These are phyloP conservation scores for Lactarius quietus DNA, from an alignment of 768 basidiomycete species.

Conservation along the genomic window DNA sequence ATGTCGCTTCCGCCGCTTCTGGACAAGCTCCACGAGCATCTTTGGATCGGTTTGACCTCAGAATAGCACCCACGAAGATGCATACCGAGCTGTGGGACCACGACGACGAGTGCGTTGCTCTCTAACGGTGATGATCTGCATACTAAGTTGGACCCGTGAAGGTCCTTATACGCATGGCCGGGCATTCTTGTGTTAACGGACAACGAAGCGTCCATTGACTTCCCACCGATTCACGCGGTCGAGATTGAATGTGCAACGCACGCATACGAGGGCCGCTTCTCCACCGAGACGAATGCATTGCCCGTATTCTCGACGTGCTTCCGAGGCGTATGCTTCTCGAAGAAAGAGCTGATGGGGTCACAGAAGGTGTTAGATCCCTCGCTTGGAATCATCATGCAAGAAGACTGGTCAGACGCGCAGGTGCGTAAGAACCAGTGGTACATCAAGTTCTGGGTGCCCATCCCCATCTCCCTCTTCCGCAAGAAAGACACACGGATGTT, in stretches of 20 bases:
- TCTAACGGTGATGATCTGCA: background rate
- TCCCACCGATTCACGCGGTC: slow-evolving; percentile 16
- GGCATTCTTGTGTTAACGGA: slow-evolving; percentile 25
- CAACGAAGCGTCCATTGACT: background rate
- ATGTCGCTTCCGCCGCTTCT: slow-evolving; percentile 2
- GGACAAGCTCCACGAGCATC: slow-evolving; percentile 4
- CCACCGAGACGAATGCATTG: slow-evolving; percentile 23
- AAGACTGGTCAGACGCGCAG: slow-evolving; percentile 21
- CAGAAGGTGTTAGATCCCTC: slow-evolving; percentile 12
- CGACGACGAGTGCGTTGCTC: slow-evolving; percentile 22
- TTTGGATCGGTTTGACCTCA: slow-evolving; percentile 25
- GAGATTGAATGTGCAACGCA: slow-evolving; percentile 23
- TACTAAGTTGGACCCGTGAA: slow-evolving; percentile 1
- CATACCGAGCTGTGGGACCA: slow-evolving; percentile 27
- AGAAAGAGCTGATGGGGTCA: background rate
- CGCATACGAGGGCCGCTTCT: slow-evolving; percentile 27
- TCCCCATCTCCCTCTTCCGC: slow-evolving; percentile 26
- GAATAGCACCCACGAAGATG: slow-evolving; percentile 16
- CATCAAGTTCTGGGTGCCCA: slow-evolving; percentile 26
- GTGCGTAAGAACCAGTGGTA: slow-evolving; percentile 24
- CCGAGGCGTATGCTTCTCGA: slow-evolving; percentile 6
- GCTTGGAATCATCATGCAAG: slow-evolving; percentile 24
- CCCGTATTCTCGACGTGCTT: slow-evolving; percentile 21
- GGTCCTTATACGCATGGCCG: slow-evolving; percentile 19
- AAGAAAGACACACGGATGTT: slow-evolving; percentile 27